Evolutionary conservation across 208 protist genomes (phyloP).

Genomic region (Sergeia podlipaevii): DNA sequence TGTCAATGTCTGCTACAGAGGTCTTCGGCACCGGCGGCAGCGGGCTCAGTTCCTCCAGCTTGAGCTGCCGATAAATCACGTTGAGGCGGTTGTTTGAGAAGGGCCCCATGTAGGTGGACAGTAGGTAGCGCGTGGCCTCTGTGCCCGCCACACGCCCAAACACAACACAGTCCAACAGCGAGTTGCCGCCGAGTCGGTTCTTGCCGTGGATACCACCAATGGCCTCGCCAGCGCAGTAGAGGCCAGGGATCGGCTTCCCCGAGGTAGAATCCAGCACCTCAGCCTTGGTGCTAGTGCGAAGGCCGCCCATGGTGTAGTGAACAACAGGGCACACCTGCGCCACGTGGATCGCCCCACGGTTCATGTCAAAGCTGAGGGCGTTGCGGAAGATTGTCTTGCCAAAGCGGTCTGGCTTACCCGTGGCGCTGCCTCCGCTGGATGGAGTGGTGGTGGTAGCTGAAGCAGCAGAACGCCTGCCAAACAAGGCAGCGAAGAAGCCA

Average conservation of each 20-base stretch:
- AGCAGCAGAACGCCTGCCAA: slow-evolving; percentile 4
- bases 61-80: slow-evolving; percentile 37
- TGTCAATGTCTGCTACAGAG: not conserved
- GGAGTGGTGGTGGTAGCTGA: not conserved
- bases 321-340: slow-evolving; percentile 88
- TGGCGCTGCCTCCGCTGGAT: not conserved
- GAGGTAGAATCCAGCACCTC: slow-evolving; percentile 50
- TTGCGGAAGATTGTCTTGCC: slow-evolving; percentile 84
- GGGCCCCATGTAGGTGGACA: slow-evolving; percentile 27
- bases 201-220: slow-evolving; percentile 93
- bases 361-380: slow-evolving; percentile 36
- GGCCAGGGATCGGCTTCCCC: slow-evolving; percentile 54
- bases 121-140: slow-evolving; percentile 41
- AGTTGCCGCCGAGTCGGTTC: slow-evolving; percentile 95
- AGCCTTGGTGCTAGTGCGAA: slow-evolving; percentile 61
- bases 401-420: slow-evolving; percentile 50
- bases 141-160: slow-evolving; percentile 84
- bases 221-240: slow-evolving; percentile 95
- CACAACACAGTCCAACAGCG: slow-evolving; percentile 95
- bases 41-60: slow-evolving; percentile 31
- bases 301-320: slow-evolving; percentile 97
- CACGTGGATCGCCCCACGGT: slow-evolving; percentile 56
- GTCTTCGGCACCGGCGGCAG: slow-evolving; percentile 24
- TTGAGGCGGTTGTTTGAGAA: slow-evolving; percentile 49
- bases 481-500: slow-evolving; percentile 27